Base-by-base conservation (phyloP, 2,329 filamentous ascomycete species). In the Paramyrothecium sp. region DNA sequence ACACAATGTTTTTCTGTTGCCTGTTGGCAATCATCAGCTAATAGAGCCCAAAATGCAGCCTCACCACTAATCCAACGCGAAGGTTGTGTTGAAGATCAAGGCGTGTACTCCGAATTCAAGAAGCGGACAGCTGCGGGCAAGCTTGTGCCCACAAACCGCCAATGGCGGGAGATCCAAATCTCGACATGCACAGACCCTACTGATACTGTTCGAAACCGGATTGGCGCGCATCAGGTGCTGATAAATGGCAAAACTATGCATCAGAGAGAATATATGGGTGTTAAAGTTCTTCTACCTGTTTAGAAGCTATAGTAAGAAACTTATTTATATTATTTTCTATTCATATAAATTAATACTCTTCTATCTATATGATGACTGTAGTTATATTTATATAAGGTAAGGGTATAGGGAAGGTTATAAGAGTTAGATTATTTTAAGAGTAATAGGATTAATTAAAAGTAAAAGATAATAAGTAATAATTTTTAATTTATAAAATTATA, bases 151-250 rank as follows among this genome's bases (percentile, higher is more conserved):
- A 79, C 75, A 12, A 79, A 78, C 58, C 63, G 67, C 1, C 69
- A 80, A 60, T 81, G 76, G 78, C 72, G 78, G n/a, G 78, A 81
- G 64, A 78, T 79, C 26, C 77, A 80, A 62, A 79, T 80, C 49
- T 65, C 75, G 1, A 79, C 75, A 4, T 67, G 64, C 16, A 77
- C 75, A 0, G 74, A 77, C 58, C 73, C 75, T 2, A 78, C 76
- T 0, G 76, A 78, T 60, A 71, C 69, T 1, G 67, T 69, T 20
- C 65, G 69, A 44, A 78, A 78, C 60, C 63, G 74, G 10, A 58
- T 78, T 38, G 76, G 76, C 50, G 75, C 70, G 19, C 67, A 78
- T 54, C 76, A 79, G 54, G 71, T 76, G 0, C 57, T 78, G 2
- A 70, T 78, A 55, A 68, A 77, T 59, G 75, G 76, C 46, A 78